Conservation (phyloP, 441 rosid genomes). For the Jatropha podagrica region DNA sequence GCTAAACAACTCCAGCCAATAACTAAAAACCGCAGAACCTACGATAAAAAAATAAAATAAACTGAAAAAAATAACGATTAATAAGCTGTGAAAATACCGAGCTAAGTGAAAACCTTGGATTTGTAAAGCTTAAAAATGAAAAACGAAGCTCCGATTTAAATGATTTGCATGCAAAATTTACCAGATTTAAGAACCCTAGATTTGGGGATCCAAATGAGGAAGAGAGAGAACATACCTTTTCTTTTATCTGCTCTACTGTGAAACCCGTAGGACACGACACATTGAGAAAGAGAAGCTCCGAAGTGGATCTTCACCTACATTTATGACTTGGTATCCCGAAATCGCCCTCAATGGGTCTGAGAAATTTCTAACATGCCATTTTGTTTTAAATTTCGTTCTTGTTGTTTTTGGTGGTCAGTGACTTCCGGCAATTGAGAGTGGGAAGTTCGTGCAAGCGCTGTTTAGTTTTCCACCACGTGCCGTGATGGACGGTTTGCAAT, state of each 20-base stretch:
- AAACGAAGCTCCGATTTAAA: constrained; percentile 5
- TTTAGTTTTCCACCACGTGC: not conserved
- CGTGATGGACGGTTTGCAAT: not conserved
- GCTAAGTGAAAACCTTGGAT: not conserved
- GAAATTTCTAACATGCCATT: constrained; percentile 20
- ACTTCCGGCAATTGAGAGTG: not conserved
- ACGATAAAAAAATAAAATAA: not conserved
- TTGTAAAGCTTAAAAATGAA: not conserved
- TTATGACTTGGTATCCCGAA: constrained; percentile 17
- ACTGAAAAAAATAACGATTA: not conserved
- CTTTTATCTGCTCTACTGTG: constrained; percentile 26
- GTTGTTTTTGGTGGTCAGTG: not conserved
- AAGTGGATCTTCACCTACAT: constrained; percentile 9
- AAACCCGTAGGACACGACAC: constrained; percentile 34
- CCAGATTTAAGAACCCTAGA: constrained; percentile 41
- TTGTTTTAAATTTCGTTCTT: not conserved
- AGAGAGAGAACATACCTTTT: constrained; percentile 29
- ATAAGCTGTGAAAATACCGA: not conserved
- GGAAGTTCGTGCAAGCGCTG: not conserved
- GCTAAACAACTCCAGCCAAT: constrained; percentile 1
- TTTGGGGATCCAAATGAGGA: constrained; percentile 35
- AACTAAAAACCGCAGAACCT: not conserved
- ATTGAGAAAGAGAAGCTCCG: not conserved
- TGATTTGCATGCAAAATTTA: not conserved
- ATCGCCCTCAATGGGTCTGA: constrained; percentile 6